Conservation (phyloP, 495 filamentous ascomycete species). For the Penicillium lividum region DNA sequence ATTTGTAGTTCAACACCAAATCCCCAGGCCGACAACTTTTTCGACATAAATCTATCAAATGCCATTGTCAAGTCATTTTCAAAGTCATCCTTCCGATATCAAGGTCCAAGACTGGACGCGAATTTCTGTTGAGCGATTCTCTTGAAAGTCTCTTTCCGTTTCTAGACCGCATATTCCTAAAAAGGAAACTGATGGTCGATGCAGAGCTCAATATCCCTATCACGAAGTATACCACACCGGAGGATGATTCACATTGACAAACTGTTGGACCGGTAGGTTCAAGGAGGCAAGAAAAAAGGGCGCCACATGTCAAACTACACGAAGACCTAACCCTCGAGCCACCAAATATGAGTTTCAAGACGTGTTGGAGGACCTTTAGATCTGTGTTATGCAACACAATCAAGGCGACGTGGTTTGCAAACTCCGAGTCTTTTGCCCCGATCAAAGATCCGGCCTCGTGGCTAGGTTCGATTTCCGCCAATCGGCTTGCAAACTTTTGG, state of each 20-base stretch:
- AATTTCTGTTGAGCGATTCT: not conserved
- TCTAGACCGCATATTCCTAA: not conserved
- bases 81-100: not conserved
- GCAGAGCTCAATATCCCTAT: not conserved
- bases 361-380: not conserved
- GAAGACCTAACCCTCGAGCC: not conserved
- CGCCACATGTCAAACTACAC: not conserved
- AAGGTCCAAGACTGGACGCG: not conserved
- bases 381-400: not conserved
- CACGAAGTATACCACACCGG: not conserved
- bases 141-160: not conserved
- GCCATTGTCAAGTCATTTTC: not conserved
- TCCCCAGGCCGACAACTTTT: not conserved
- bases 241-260: not conserved
- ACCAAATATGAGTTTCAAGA: too few relatives aligned
- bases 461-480: not conserved
- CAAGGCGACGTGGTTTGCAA: not conserved
- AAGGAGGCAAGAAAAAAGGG: not conserved
- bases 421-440: not conserved
- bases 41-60: not conserved
- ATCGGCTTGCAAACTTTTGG: not conserved
- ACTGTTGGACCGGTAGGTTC: not conserved
- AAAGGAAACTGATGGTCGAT: not conserved
- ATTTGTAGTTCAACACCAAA: conserved; percentile 5
- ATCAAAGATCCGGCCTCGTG: not conserved